Conservation (phyloP, 768 basidiomycete genomes). For the Panaeolus cyanescens region DNA sequence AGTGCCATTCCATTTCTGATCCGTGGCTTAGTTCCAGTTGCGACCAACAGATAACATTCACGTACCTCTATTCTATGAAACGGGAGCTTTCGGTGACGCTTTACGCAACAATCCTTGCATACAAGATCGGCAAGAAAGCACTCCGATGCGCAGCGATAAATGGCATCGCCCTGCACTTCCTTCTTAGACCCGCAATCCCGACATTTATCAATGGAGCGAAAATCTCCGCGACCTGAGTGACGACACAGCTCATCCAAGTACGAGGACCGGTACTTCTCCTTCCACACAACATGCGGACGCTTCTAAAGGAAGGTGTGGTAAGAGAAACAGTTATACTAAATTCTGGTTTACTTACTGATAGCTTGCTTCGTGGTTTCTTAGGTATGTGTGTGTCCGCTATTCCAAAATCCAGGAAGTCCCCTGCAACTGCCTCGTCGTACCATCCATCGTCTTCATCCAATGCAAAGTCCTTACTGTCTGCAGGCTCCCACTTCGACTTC, state of each 20-base stretch:
- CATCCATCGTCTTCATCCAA: too few relatives aligned
- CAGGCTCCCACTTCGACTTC: too few relatives aligned
- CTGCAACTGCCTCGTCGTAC: too few relatives aligned
- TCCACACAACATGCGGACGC: slow-evolving; percentile 5
- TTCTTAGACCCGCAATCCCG: slow-evolving; percentile 8
- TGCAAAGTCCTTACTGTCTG: too few relatives aligned
- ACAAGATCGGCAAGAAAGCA: slow-evolving; percentile 8
- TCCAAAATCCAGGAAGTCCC: too few relatives aligned
- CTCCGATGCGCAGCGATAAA: slow-evolving; percentile 11
- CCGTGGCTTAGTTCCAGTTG: too few relatives aligned
- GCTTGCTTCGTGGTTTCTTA: too few relatives aligned
- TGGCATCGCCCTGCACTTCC: neutral
- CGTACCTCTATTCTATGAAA: slow-evolving; percentile 8
- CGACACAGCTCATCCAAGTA: slow-evolving; percentile 15
- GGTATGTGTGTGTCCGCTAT: too few relatives aligned
- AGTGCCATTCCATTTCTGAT: slow-evolving; percentile 14
- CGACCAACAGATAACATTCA: neutral
- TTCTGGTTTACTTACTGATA: too few relatives aligned
- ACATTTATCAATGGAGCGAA: neutral
- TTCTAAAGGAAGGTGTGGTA: too few relatives aligned
- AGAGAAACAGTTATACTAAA: too few relatives aligned
- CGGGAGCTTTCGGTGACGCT: neutral
- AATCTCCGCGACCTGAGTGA: slow-evolving; percentile 9
- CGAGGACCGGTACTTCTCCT: slow-evolving; percentile 2
- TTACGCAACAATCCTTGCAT: slow-evolving; percentile 9